Evolutionary conservation across 768 basidiomycete species (phyloP), one percentile per base, ranked within the genome.

Genomic region (Lactarius vividus): DNA sequence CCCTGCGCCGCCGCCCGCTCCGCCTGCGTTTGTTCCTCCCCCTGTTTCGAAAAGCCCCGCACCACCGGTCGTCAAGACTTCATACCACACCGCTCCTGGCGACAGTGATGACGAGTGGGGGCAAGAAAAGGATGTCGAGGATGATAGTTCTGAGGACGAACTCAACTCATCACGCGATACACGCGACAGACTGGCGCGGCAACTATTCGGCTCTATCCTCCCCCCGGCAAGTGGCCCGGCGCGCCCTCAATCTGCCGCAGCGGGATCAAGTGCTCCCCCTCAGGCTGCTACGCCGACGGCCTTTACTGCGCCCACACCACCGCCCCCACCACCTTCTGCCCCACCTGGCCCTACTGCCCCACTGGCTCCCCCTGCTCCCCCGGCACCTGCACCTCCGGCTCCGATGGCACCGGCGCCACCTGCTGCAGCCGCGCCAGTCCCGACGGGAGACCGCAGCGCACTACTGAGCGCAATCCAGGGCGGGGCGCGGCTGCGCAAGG

Each of bases 51-150:
- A 81, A 73, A 84, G 84, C 66, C 84, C 89, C 1, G 78, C 78
- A 2, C 85, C 88, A 2, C 77, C 82, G 8, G 75, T 84, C 0
- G 73, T 82, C 28, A 88, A 84, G 73, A 74, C 83, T 0, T 73
- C 82, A 3, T 91, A 92, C 67, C 76, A 88, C 68, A 88, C 85
- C 1, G 89, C 85, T 0, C 82, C 88, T 1, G 75, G 77, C 2
- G 80, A 79, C 39, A 78, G 80, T 37, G 88, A 91, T 2, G 90
- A 91, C 20, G 92, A 94, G 58, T 96, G 94, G 93, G 93, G 89
- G 62, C 86, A 92, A 57, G 79, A 85, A 72, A 93, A 95, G 75
- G 86, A 85, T 52, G 83, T 82, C 9, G 83, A 84, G 4, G 83
- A 84, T 6, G 87, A 89, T 70, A 88, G 85, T 68, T 88, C 86